Evolutionary conservation across 495 filamentous ascomycete genomes (phyloP), one percentile per base, ranked within the genome.

Genomic region (Xylaria cubensis): DNA sequence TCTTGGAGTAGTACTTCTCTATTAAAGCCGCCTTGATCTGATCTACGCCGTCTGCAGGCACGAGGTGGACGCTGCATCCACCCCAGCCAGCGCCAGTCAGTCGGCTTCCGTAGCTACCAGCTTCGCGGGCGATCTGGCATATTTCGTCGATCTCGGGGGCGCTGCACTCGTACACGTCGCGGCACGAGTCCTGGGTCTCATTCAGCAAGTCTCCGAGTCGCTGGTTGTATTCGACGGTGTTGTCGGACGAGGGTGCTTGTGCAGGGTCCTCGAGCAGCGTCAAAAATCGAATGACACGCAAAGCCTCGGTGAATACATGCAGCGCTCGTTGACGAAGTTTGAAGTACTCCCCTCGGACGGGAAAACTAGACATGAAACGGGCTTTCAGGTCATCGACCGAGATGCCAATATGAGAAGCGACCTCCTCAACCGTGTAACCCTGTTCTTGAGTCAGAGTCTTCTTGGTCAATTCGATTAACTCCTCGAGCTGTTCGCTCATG

Each of bases 21-120:
- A 91, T 86, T 88, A 94, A 92, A 24, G 91, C 92, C 78, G 87
- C 83, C 78, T 88, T 93, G 32, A 99, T 92, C 48, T 83, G 90
- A n/a, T 93, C 90, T 1, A 97, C 92, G 82, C 92, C 95, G 69
- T 93, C 89, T 74, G 90, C 91, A 2, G 95, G 92, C 61, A 98
- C 90, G 70, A 99, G 87, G 81, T 99, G 97, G 63, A 99, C 95
- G 56, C 88, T 94, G 81, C 97, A 98, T 15, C 96, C 96, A 72
- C 96, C 96, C 96, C 96, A 99, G 36, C 96, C 96, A 19, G 96
- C 96, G 63, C 96, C 96, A 2, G 96, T 99, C 76, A 98, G 82
- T 10, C 96, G 87, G 74, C 91, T 93, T 26, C 96, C 97, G 81
- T 92, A 95, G 51, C 91, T 88, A 26, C 97, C 96, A 4, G 91